These are phyloP conservation scores for Hypoxylon sp. DNA, from an alignment of 2,329 filamentous ascomycete genomes.

Conservation along the genomic window DNA sequence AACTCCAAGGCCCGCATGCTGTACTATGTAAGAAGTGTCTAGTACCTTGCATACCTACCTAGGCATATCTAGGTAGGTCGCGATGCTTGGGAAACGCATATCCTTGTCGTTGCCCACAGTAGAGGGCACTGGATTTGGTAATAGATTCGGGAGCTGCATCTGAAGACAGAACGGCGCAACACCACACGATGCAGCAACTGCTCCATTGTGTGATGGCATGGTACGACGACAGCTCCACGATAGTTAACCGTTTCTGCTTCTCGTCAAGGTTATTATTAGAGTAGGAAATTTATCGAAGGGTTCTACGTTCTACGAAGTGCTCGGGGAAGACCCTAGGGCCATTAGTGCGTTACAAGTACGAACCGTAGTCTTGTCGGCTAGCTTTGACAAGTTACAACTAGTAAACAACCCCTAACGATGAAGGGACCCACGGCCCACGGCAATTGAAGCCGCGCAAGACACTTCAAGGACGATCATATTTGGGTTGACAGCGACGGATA, in stretches of 20 bases:
- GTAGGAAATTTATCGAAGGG: conserved; percentile 7
- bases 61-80: background rate
- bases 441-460: conserved; percentile 32
- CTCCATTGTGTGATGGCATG: conserved; percentile 11
- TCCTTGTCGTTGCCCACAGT: conserved; percentile 23
- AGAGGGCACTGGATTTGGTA: background rate
- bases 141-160: background rate
- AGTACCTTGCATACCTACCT: conserved; percentile 21
- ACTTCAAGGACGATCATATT: conserved; percentile 24
- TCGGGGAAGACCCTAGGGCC: conserved; percentile 18
- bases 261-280: conserved; percentile 18
- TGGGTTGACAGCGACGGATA: conserved; percentile 26
- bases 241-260: background rate
- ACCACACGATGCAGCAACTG: conserved; percentile 1
- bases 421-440: conserved; percentile 27
- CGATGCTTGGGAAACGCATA: conserved; percentile 18
- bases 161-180: background rate
- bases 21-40: conserved; percentile 11
- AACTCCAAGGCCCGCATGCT: conserved; percentile 11
- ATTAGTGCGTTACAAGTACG: conserved; percentile 23
- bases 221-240: conserved; percentile 1
- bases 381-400: conserved; percentile 32
- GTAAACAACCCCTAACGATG: conserved; percentile 20
- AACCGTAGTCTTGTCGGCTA: conserved; percentile 20
- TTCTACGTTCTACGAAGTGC: conserved; percentile 13